Evolutionary conservation across 2,329 filamentous ascomycete genomes (phyloP).

Genomic region (Microsporum ferrugineum): DNA sequence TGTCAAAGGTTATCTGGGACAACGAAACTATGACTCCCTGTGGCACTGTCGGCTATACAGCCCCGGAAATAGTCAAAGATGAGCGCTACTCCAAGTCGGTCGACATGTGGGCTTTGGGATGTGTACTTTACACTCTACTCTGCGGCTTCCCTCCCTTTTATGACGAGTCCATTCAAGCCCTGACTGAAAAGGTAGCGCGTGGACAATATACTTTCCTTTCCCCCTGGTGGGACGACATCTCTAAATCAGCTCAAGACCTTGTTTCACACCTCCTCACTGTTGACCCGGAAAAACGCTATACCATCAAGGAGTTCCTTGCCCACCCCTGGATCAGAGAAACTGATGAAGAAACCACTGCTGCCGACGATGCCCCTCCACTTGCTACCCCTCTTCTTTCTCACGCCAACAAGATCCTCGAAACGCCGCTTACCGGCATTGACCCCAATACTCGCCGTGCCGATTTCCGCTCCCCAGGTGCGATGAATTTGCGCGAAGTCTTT

Average conservation of each 20-base stretch:
- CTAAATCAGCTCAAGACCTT: constrained; percentile 83
- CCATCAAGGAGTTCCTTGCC: constrained; percentile 81
- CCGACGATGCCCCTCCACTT: constrained; percentile 58
- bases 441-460: constrained; percentile 53
- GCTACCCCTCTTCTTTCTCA: constrained; percentile 52
- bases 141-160: constrained; percentile 98
- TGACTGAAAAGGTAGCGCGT: constrained; percentile 94
- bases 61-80: constrained; percentile 97
- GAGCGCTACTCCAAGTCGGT: constrained; percentile 97
- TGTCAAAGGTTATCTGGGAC: constrained; percentile 98
- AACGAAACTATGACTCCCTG: constrained; percentile 98
- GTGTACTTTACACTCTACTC: constrained; percentile 89
- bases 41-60: constrained; percentile 94
- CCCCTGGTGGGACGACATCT: constrained; percentile 99
- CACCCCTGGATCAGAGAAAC: constrained; percentile 83
- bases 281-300: constrained; percentile 88
- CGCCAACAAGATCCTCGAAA: constrained; percentile 46
- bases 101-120: constrained; percentile 98
- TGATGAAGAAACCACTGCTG: constrained; percentile 55
- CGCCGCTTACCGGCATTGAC: constrained; percentile 42
- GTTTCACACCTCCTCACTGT: constrained; percentile 89
- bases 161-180: constrained; percentile 90
- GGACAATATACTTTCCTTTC: constrained; percentile 97
- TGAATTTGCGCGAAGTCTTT: constrained; percentile 94
- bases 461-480: constrained; percentile 87